Percentiles rank a stretch among this genome's conserved stretches.
Evolutionary conservation across 768 basidiomycete species (phyloP).

Genomic region (Pleurotus salmoneostramineus): DNA sequence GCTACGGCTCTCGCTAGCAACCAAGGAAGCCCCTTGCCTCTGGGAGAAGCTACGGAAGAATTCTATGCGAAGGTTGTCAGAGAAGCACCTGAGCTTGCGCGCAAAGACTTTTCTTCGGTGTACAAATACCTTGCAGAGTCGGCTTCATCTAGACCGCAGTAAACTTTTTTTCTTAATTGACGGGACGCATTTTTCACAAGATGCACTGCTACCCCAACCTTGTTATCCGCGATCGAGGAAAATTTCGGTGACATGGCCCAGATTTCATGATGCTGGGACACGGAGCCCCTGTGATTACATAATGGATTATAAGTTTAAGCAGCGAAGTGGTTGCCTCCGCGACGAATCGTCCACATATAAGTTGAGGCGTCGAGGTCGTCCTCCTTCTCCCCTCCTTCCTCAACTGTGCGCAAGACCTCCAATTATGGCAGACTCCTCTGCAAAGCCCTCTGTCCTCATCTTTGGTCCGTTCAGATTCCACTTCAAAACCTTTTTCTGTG

Average conservation of each 20-base stretch:
- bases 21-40: conserved; percentile 49
- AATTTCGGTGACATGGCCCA: not conserved
- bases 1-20: conserved; percentile 60
- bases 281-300: conserved; percentile 3
- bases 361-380: not conserved
- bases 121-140: conserved; percentile 55
- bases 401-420: conserved; percentile 3
- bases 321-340: conserved; percentile 6
- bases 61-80: conserved; percentile 58
- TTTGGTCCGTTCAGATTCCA: conserved; percentile 50
- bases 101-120: conserved; percentile 79
- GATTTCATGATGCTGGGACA: not conserved
- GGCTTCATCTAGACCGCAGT: conserved; percentile 8
- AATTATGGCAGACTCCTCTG: conserved; percentile 27
- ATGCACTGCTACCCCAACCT: not conserved
- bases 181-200: conserved; percentile 2
- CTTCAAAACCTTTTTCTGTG: not conserved
- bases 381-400: not conserved
- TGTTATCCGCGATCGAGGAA: not conserved
- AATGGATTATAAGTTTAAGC: conserved; percentile 8
- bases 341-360: conserved; percentile 2
- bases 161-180: not conserved
- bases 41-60: conserved; percentile 60
- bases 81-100: conserved; percentile 54
- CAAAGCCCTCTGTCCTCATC: conserved; percentile 65